phyloP scores from a whole-genome alignment of 148 eudicot species.

The Silene conica region DNA sequence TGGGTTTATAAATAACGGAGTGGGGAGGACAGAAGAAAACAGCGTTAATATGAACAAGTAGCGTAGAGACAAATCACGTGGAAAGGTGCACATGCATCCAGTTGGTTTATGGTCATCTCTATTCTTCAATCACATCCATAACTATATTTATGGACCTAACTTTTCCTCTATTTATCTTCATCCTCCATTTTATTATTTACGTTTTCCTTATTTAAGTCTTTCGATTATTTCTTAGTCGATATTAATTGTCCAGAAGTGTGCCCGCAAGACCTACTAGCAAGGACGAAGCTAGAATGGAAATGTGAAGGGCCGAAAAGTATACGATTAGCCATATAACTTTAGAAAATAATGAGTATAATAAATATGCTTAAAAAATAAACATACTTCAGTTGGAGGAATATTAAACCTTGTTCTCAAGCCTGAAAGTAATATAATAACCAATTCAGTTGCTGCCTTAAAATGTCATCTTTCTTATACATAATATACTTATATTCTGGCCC shows the following conservation, averaged over 20 bases:
- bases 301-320: too few species aligned
- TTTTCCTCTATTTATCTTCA: neutral
- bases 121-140: constrained; percentile 8
- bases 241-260: too few species aligned
- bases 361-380: too few species aligned
- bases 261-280: neutral
- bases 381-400: too few species aligned
- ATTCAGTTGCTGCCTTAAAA: too few species aligned
- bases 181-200: neutral
- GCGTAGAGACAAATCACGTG: constrained; percentile 8
- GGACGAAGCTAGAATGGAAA: neutral
- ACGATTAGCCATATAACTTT: too few species aligned
- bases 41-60: neutral
- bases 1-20: neutral
- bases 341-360: too few species aligned
- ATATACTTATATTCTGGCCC: too few species aligned
- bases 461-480: too few species aligned
- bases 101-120: neutral
- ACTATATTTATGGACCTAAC: constrained; percentile 6
- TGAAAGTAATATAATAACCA: too few species aligned
- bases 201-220: neutral
- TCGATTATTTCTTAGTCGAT: too few species aligned
- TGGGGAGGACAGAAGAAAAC: neutral
- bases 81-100: constrained; percentile 11
- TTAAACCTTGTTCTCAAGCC: too few species aligned